Base-by-base conservation (phyloP, 352 stramenopile species). In the Pythium angustatum region DNA sequence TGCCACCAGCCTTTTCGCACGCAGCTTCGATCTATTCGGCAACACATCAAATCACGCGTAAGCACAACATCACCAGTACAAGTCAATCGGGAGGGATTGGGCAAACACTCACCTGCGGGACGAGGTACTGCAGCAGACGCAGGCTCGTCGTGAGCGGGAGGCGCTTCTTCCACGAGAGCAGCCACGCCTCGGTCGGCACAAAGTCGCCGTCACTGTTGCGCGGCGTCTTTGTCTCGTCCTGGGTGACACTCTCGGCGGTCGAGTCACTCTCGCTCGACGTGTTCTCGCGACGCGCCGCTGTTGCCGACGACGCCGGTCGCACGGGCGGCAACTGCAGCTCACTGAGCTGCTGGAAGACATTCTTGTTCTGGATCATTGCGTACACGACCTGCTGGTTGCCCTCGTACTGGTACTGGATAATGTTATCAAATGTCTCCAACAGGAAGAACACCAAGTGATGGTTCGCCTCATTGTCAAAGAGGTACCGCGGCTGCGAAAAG, bases 381-480 rank as follows among this genome's bases (percentile, higher is more conserved):
- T 99, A 99, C 12, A 99, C 84, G 28, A 99, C 81, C 71, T 99
- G 96, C 49, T 97, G 85, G 77, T 99, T 99, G 53, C 96, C 97
- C 48, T 90, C 78, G 68, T 93, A 93, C 76, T 99, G 97, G 67
- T 99, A 99, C 84, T 99, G 97, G 68, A 99, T 98, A 52, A 99
- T 97, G 77, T 99, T 99, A 79, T 99, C 98, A 71, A 99, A 99
- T 6, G 98, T 95, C 76, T 99, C 96, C 31, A 99, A 80, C 44
- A 99, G 66, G 41, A 99, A 93, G 27, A 97, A 97, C 26, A 99
- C 85, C 57, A 99, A 89, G 48, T 94, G 82, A 71, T 99, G 91
- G 60, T 98, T 98, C 19, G 93, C 95, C 61, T 99, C 96, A 52
- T 96, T 95, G 62, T 96, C 89, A 63, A 98, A 99, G 11, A 99